Percentiles rank a stretch among this genome's conserved stretches.
Evolutionary conservation across 495 filamentous ascomycete species (phyloP).

Genomic region (Hyphodiscus hymeniophilus): DNA sequence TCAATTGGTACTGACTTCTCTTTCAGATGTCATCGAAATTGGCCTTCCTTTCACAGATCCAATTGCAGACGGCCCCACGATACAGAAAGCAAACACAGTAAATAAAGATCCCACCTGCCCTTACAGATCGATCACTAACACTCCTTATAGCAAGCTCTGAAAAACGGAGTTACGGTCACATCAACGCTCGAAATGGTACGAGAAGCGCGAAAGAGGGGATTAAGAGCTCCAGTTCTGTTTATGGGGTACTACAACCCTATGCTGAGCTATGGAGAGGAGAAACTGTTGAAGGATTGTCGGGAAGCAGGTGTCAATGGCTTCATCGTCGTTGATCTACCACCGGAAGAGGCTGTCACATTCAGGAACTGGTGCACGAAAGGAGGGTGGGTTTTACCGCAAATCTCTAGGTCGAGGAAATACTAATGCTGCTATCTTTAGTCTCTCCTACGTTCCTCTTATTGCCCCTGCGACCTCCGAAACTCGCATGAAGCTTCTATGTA

Average conservation of each 20-base stretch:
- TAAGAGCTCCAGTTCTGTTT: conserved; percentile 75
- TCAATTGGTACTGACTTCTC: not conserved
- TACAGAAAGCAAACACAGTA: conserved; percentile 83
- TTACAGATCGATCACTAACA: too few relatives aligned
- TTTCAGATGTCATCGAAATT: conserved; percentile 68
- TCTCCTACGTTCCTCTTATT: conserved; percentile 93
- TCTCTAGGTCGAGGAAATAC: conserved; percentile 2
- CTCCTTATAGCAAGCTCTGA: conserved; percentile 45
- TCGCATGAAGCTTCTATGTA: conserved; percentile 91
- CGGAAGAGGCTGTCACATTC: conserved; percentile 93
- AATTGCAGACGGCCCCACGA: conserved; percentile 91
- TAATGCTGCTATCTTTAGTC: conserved; percentile 31
- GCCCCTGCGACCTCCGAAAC: conserved; percentile 87
- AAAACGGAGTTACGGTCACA: conserved; percentile 78
- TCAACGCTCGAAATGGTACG: conserved; percentile 72
- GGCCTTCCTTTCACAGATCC: conserved; percentile 96
- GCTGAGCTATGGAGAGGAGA: conserved; percentile 86
- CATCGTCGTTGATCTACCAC: conserved; percentile 93
- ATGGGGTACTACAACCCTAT: conserved; percentile 99
- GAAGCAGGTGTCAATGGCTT: conserved; percentile 90
- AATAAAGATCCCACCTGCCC: conserved; percentile 3
- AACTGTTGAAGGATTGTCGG: conserved; percentile 75
- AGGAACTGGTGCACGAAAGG: conserved; percentile 69
- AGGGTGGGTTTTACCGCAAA: conserved; percentile 41
- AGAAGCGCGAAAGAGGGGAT: conserved; percentile 62